Evolutionary conservation across 179 eudicot genomes (phyloP).

Genomic region (Beta corolliflora): DNA sequence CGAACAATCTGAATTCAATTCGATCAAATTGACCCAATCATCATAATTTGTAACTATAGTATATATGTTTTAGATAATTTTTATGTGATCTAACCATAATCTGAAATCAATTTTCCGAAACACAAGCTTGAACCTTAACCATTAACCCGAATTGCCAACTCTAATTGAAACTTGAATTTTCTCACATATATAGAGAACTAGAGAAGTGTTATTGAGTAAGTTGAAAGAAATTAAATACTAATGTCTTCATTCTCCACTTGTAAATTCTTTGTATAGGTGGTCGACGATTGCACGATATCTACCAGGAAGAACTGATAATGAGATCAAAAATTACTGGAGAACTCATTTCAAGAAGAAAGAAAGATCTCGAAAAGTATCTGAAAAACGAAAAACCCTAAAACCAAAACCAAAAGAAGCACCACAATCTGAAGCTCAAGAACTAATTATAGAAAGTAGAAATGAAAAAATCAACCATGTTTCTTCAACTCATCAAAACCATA

Average conservation of each 20-base stretch:
- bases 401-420: slow-evolving; percentile 1
- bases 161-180: too few species aligned
- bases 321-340: slow-evolving; percentile 70
- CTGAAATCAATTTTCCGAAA: too few species aligned
- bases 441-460: background rate
- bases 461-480: background rate
- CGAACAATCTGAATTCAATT: too few species aligned
- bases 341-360: slow-evolving; percentile 65
- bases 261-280: slow-evolving; percentile 41
- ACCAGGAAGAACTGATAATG: slow-evolving; percentile 70
- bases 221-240: too few species aligned
- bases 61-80: too few species aligned
- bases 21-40: too few species aligned
- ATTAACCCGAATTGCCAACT: too few species aligned
- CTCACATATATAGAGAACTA: too few species aligned
- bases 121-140: too few species aligned
- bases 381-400: slow-evolving; percentile 25
- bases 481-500: slow-evolving; percentile 1
- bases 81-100: too few species aligned
- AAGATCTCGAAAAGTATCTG: slow-evolving; percentile 30
- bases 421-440: background rate
- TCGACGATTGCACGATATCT: slow-evolving; percentile 68
- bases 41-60: too few species aligned
- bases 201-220: too few species aligned
- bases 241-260: background rate